Percentiles rank a stretch among this genome's conserved stretches.
Evolutionary conservation across 2,329 filamentous ascomycete genomes (phyloP).

Genomic region (Penicillium olsonii): DNA sequence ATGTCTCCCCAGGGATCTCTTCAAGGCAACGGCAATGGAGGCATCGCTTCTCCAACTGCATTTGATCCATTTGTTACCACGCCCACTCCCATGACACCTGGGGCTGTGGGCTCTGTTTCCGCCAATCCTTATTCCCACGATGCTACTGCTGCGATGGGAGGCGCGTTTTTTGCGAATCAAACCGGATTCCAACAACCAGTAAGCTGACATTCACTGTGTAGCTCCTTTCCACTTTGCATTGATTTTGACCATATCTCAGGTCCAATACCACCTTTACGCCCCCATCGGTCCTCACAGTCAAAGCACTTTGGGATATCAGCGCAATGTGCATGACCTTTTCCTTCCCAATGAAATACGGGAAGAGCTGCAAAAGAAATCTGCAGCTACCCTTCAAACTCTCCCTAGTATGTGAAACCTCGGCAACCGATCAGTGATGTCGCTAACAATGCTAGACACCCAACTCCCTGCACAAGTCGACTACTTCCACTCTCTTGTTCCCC

Average conservation of each 20-base stretch:
- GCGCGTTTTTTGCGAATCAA: conserved; percentile 66
- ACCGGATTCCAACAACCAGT: conserved; percentile 66
- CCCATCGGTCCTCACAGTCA: conserved; percentile 81
- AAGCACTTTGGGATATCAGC: conserved; percentile 80
- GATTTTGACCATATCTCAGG: conserved; percentile 43
- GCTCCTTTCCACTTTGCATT: neutral
- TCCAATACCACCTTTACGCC: conserved; percentile 91
- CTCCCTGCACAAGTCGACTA: conserved; percentile 76
- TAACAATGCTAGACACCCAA: conserved; percentile 57
- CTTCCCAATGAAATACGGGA: conserved; percentile 83
- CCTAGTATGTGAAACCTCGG: conserved; percentile 59
- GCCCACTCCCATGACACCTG: conserved; percentile 54
- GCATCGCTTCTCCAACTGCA: conserved; percentile 51
- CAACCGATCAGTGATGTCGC: conserved; percentile 4
- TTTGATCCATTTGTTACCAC: conserved; percentile 68
- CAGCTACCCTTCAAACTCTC: conserved; percentile 80
- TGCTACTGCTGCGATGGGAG: conserved; percentile 55
- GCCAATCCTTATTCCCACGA: conserved; percentile 81
- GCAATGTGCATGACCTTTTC: conserved; percentile 87
- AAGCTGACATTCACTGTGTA: conserved; percentile 25
- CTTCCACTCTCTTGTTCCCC: conserved; percentile 87
- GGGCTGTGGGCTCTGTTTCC: conserved; percentile 48
- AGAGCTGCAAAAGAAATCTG: conserved; percentile 84
- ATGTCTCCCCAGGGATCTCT: conserved; percentile 31
- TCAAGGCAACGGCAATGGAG: conserved; percentile 52